These are phyloP conservation scores for Venturia effusa DNA, from an alignment of 2,329 filamentous ascomycete genomes.

Conservation along the genomic window DNA sequence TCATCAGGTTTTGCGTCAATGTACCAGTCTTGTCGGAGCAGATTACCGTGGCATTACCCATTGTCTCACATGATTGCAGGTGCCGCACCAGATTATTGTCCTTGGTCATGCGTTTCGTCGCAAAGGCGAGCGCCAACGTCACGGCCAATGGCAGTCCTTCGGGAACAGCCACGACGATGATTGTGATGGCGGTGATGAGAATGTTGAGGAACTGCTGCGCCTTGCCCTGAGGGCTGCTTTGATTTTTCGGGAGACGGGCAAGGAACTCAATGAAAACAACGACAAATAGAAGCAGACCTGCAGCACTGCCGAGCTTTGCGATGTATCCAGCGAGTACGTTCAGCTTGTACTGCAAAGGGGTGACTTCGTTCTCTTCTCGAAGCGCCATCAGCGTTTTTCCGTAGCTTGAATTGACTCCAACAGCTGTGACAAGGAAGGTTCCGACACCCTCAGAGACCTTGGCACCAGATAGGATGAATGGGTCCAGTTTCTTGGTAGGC, in stretches of 20 bases:
- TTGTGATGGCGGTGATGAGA: conserved; percentile 54
- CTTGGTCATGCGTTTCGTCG: conserved; percentile 56
- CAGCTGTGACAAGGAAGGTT: conserved; percentile 63
- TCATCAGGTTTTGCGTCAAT: conserved; percentile 65
- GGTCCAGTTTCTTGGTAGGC: conserved; percentile 57
- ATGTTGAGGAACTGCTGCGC: conserved; percentile 59
- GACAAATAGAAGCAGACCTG: conserved; percentile 70
- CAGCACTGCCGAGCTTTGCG: conserved; percentile 64
- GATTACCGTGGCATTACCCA: conserved; percentile 63
- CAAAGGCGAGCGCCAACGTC: conserved; percentile 56
- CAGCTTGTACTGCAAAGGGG: conserved; percentile 66
- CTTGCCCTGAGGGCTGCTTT: conserved; percentile 59
- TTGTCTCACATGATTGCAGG: conserved; percentile 57
- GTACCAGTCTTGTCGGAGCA: conserved; percentile 75
- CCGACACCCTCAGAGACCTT: conserved; percentile 69
- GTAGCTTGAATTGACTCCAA: conserved; percentile 62
- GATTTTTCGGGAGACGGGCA: conserved; percentile 48
- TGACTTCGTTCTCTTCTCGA: conserved; percentile 65
- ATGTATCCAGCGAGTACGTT: conserved; percentile 68
- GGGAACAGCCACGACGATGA: conserved; percentile 58
- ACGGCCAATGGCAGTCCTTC: conserved; percentile 58
- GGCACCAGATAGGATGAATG: conserved; percentile 79
- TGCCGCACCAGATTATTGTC: conserved; percentile 62
- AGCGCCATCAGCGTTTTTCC: conserved; percentile 72
- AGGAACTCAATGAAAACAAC: conserved; percentile 81